These are phyloP conservation scores for Pancytospora philotis DNA, from an alignment of 371 early-diverging fungal species.

Conservation along the genomic window DNA sequence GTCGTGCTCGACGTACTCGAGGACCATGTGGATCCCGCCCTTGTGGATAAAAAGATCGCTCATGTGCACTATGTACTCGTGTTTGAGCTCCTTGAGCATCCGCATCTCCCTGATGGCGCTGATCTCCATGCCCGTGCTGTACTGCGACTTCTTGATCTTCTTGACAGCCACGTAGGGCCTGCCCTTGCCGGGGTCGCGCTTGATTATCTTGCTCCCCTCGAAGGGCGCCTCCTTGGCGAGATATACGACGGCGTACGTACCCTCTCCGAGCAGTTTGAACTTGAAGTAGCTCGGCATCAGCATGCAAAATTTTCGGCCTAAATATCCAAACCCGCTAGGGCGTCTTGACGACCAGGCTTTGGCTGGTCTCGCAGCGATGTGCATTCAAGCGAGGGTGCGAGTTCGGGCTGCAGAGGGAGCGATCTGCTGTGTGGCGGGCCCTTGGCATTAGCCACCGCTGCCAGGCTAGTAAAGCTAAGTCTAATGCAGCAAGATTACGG, in stretches of 20 bases:
- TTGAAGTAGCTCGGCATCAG: constrained; percentile 47
- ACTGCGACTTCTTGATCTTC: constrained; percentile 56
- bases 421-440: too few species aligned
- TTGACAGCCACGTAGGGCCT: constrained; percentile 55
- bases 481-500: too few species aligned
- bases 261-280: constrained; percentile 62
- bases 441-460: too few species aligned
- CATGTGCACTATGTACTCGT: constrained; percentile 62
- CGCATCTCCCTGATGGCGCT: constrained; percentile 92
- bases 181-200: constrained; percentile 72
- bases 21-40: constrained; percentile 76
- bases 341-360: too few species aligned
- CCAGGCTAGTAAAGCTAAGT: too few species aligned
- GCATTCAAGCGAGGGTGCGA: too few species aligned
- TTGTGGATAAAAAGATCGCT: constrained; percentile 84
- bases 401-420: too few species aligned
- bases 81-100: constrained; percentile 68
- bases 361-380: too few species aligned
- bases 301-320: not conserved
- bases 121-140: constrained; percentile 67
- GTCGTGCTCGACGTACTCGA: constrained; percentile 85
- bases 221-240: constrained; percentile 62
- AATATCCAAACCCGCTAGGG: too few species aligned
- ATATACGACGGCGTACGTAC: constrained; percentile 66
- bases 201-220: constrained; percentile 69